phyloP scores from a whole-genome alignment of 345 rosid genomes.

The Brassica nigra region DNA sequence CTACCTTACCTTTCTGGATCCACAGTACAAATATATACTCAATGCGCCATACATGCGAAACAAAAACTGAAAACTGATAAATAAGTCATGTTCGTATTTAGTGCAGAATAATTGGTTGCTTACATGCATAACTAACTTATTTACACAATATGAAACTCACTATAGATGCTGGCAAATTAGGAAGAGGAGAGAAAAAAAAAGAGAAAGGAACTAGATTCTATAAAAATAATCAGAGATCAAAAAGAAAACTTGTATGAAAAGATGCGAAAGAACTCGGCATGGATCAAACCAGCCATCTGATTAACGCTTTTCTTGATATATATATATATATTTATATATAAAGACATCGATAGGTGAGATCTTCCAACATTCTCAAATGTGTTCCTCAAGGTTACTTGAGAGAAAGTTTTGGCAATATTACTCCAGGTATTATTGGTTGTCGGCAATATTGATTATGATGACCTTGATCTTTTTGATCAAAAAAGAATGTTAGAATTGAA shows the following conservation, averaged over 20 bases:
- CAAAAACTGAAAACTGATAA: too few species aligned
- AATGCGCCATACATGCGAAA: too few species aligned
- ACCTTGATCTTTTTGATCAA: constrained; percentile 4
- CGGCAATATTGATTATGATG: neutral
- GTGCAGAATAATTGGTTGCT: neutral
- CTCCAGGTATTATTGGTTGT: neutral
- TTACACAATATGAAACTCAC: neutral
- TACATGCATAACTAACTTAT: neutral
- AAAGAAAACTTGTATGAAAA: constrained; percentile 52
- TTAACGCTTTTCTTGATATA: constrained; percentile 29
- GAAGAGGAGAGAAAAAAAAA: constrained; percentile 39
- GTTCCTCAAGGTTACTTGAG: neutral
- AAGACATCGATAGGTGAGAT: constrained; percentile 24
- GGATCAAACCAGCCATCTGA: constrained; percentile 43
- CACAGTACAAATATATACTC: too few species aligned
- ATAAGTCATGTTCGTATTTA: neutral
- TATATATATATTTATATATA: constrained; percentile 25
- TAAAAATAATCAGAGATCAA: constrained; percentile 23
- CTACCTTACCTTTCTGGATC: too few species aligned
- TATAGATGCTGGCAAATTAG: constrained; percentile 17
- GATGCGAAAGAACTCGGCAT: constrained; percentile 44
- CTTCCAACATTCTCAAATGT: neutral
- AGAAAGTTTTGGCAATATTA: neutral
- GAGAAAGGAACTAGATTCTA: constrained; percentile 35
- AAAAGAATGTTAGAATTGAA: neutral